Conservation (phyloP, 345 rosid species). For the Eucalyptus albens region DNA sequence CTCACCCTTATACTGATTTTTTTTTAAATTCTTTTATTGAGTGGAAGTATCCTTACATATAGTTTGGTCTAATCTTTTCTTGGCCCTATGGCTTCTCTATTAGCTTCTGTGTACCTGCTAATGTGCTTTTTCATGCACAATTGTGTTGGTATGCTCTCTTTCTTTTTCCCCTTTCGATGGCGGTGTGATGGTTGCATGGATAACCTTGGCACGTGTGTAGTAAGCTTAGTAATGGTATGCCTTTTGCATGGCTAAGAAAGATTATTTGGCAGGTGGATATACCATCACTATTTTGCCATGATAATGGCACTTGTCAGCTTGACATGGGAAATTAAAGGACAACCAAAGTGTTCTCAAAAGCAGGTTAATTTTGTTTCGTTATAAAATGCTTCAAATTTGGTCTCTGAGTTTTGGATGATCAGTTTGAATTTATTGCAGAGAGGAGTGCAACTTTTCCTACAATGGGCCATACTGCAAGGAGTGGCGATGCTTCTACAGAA, state of each 20-base stretch:
- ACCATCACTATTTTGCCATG: constrained; percentile 98
- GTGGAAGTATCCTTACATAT: neutral
- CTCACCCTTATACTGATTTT: neutral
- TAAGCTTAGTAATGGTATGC: neutral
- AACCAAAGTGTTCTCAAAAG: constrained; percentile 87
- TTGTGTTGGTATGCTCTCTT: neutral
- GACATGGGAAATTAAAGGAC: constrained; percentile 98
- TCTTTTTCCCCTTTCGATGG: neutral
- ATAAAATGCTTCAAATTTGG: neutral
- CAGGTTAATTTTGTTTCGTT: constrained; percentile 41
- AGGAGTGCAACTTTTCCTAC: constrained; percentile 95
- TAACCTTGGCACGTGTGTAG: neutral
- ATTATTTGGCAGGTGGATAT: constrained; percentile 76
- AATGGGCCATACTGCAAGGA: constrained; percentile 99
- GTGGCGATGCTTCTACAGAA: constrained; percentile 98
- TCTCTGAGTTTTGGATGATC: neutral
- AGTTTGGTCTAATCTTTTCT: neutral
- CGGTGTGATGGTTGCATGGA: neutral
- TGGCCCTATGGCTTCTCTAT: neutral
- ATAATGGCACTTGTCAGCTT: constrained; percentile 96
- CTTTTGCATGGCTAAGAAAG: neutral
- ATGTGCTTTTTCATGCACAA: neutral
- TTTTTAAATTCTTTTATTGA: neutral
- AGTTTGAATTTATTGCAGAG: constrained; percentile 38
- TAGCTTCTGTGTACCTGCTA: neutral